Evolutionary conservation across 23 red algal genomes (phyloP), one percentile per base, ranked within the genome.

Genomic region (Gracilaria caudata): DNA sequence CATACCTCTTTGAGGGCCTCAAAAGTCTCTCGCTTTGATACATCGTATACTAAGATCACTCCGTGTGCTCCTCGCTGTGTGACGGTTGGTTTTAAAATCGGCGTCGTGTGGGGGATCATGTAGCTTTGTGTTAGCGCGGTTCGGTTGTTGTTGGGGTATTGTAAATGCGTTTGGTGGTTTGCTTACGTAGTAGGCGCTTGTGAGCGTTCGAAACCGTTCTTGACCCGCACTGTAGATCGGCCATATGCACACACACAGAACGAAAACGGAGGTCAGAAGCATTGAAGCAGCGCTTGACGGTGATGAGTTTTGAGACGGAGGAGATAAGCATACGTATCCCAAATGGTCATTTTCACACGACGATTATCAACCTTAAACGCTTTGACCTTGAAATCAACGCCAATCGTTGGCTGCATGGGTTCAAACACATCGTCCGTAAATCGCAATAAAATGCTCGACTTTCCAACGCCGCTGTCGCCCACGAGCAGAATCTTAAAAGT

Each of bases 401-500:
- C 94, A 40, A 96, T 91, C 17, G 94, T 96, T 29, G 87, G 78
- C 24, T 86, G 87, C 80, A 96, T 78, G 0, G 89, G 78, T 57
- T 91, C 94, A 64, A 96, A 96, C 25, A 80, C 82, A 72, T 88
- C 94, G 32, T 92, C 87, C 35, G 94, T 88, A 47, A 96, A 96
- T 13, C 94, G 87, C n/a, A 92, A 68, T 29, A 96, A 66, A 34
- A 96, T 84, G 35, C 87, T 92, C 4, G 81, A 88, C 84, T 96
- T 96, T 63, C 94, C 94, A 23, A 96, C 94, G 21, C 77, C 86
- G 39, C 87, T 92, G 70, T 98, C 86, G 3, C 95, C 95, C 44
- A 94, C 84, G 0, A 98, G 73, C n/a, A 98, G 83, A 51, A 98
- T 84, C 91, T 98, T 98, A 75, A 98, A 96, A 9, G 77, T 80